Evolutionary conservation across 164 flowering plant genomes (phyloP), one percentile per base, ranked within the genome.

Genomic region (Magnolia officinalis): DNA sequence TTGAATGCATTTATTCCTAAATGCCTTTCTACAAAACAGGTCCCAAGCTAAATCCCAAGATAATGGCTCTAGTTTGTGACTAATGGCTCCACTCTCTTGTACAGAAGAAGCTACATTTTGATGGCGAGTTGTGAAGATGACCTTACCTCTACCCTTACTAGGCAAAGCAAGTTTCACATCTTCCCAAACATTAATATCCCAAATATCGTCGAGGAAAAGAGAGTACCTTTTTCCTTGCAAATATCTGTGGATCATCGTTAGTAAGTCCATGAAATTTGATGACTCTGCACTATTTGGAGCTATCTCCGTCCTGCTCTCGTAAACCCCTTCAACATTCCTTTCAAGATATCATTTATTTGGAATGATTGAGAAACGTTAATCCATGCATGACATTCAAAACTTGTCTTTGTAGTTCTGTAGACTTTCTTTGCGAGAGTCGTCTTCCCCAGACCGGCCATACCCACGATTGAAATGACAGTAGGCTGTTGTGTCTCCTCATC

Each of bases 201-300:
- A 71, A 1, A 83, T 63, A 51, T 83, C 84, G 55, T 84, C 86
- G n/a, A 84, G 29, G 16, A 84, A 77, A 6, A 81, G 61, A 45
- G 80, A 45, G 8, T 63, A 69, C 59, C 50, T 76, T 74, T 78
- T 63, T 13, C 77, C 78, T 21, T 55, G 71, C 76, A 74, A 66
- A 50, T 65, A 50, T 11, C 16, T 14, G 8, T 9, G 9, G 16
- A 74, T 50, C 5, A 1, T 65, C 13, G 21, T 18, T 7, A 8
- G 11, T 10, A 74, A n/a, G 1, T 23, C 18, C 5, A 19, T 13
- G 20, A 65, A 63, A 8, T 21, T 29, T 61, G 66, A 49, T 2
- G 20, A 14, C 61, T 73, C 75, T 52, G 63, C 2, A 10, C 31
- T 31, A 20, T 6, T 63, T 2, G 75, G 75, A 19, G 68, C 49